phyloP scores from a whole-genome alignment of 2,329 filamentous ascomycete genomes.

The Lecanicillium sp. region DNA sequence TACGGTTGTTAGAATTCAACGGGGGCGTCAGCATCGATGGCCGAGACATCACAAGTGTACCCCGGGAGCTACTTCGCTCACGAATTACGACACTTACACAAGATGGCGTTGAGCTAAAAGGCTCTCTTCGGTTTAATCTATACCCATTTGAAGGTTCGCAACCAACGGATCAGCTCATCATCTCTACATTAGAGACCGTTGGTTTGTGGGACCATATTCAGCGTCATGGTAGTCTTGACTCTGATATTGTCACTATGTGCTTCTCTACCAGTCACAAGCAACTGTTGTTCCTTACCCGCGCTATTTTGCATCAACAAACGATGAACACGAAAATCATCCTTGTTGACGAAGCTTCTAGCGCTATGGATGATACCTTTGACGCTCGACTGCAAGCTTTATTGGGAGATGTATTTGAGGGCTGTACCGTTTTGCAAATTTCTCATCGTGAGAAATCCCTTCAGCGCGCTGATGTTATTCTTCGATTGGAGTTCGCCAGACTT shows the following conservation, averaged over 20 bases:
- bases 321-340: not conserved
- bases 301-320: slow-evolving; percentile 2
- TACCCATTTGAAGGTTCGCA: slow-evolving; percentile 1
- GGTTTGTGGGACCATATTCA: not conserved
- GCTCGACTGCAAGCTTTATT: not conserved
- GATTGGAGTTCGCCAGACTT: not conserved
- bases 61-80: slow-evolving; percentile 34
- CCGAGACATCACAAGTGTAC: slow-evolving; percentile 32
- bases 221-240: not conserved
- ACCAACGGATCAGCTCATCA: not conserved
- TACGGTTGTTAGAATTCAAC: not conserved
- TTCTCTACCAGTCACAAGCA: slow-evolving; percentile 4
- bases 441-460: not conserved
- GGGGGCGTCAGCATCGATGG: slow-evolving; percentile 35
- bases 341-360: slow-evolving; percentile 8
- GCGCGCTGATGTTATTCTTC: not conserved
- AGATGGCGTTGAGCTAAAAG: slow-evolving; percentile 38
- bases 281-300: not conserved
- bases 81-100: slow-evolving; percentile 39
- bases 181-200: not conserved
- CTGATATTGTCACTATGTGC: not conserved
- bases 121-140: slow-evolving; percentile 38
- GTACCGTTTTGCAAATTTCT: not conserved
- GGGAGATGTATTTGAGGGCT: not conserved
- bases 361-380: not conserved